A percentile compares a stretch with the other conserved stretches of the same genome.
These are phyloP conservation scores for Hyphodiscus sp. DNA, from an alignment of 2,329 filamentous ascomycete genomes.

Conservation along the genomic window DNA sequence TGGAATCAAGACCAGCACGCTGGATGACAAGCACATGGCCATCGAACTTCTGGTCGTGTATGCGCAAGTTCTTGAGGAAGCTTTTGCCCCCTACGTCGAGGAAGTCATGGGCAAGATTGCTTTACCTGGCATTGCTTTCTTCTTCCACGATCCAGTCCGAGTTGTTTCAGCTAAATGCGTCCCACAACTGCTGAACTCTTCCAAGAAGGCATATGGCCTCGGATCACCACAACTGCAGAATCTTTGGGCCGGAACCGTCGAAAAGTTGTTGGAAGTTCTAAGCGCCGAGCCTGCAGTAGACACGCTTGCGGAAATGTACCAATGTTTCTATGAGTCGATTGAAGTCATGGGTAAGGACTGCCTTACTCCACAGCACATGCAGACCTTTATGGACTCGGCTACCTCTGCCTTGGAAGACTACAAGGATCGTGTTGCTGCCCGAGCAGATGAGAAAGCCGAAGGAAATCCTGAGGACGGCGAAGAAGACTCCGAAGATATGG, in stretches of 20 bases:
- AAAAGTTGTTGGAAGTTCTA: slow-evolving; percentile 88
- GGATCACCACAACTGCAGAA: slow-evolving; percentile 72
- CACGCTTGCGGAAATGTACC: slow-evolving; percentile 96
- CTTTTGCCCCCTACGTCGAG: slow-evolving; percentile 85
- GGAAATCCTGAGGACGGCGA: slow-evolving; percentile 79
- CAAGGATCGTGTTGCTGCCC: slow-evolving; percentile 74
- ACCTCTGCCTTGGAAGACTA: slow-evolving; percentile 87
- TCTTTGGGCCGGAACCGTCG: slow-evolving; percentile 79
- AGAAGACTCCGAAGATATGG: slow-evolving; percentile 77
- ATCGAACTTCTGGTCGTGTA: slow-evolving; percentile 98
- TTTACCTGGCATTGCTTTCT: slow-evolving; percentile 88
- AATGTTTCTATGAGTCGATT: slow-evolving; percentile 98
- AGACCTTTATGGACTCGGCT: slow-evolving; percentile 78
- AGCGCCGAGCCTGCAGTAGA: slow-evolving; percentile 93
- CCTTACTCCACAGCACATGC: slow-evolving; percentile 72
- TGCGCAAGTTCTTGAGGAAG: slow-evolving; percentile 86
- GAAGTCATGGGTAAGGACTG: slow-evolving; percentile 87
- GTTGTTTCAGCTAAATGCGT: slow-evolving; percentile 93
- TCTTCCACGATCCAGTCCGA: slow-evolving; percentile 97
- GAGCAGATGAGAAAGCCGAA: slow-evolving; percentile 72
- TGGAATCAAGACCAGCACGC: slow-evolving; percentile 90
- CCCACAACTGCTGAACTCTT: slow-evolving; percentile 85
- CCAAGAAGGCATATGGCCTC: slow-evolving; percentile 83
- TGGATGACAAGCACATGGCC: slow-evolving; percentile 99
- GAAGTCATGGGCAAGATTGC: slow-evolving; percentile 97